phyloP scores from a whole-genome alignment of 305 asterid species.

The Fraxinus floribunda region DNA sequence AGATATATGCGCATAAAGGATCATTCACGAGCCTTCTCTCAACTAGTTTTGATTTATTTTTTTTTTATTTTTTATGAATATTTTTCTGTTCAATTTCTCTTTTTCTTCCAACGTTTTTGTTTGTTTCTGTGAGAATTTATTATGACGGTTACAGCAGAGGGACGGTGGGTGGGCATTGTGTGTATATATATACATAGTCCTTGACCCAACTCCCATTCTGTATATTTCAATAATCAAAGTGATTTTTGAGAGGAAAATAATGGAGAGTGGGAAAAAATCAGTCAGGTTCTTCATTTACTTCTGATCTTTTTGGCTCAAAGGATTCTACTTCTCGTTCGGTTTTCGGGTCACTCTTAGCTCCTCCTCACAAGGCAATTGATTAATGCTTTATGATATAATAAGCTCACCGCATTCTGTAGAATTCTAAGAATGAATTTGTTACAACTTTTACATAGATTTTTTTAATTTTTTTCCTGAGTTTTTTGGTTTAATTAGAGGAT shows the following conservation, averaged over 20 bases:
- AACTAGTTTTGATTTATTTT: background rate
- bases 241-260: conserved; percentile 22
- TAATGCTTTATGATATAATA: background rate
- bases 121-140: conserved; percentile 42
- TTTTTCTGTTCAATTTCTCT: conserved; percentile 32
- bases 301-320: conserved; percentile 88
- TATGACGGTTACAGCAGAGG: conserved; percentile 46
- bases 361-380: conserved; percentile 53
- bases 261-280: conserved; percentile 68
- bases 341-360: conserved; percentile 61
- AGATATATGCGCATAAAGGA: conserved; percentile 20
- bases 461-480: background rate
- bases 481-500: conserved; percentile 8
- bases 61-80: conserved; percentile 6
- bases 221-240: background rate
- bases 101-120: conserved; percentile 41
- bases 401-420: conserved; percentile 4
- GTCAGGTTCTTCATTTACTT: conserved; percentile 66
- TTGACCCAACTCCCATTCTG: conserved; percentile 15
- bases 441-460: background rate
- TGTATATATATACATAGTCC: conserved; percentile 33
- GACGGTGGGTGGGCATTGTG: conserved; percentile 49
- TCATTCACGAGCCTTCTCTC: conserved; percentile 46
- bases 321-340: conserved; percentile 43
- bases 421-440: background rate